Base-by-base conservation (phyloP, 805 yeast genomes). In the Metschnikowia colocasiae region DNA sequence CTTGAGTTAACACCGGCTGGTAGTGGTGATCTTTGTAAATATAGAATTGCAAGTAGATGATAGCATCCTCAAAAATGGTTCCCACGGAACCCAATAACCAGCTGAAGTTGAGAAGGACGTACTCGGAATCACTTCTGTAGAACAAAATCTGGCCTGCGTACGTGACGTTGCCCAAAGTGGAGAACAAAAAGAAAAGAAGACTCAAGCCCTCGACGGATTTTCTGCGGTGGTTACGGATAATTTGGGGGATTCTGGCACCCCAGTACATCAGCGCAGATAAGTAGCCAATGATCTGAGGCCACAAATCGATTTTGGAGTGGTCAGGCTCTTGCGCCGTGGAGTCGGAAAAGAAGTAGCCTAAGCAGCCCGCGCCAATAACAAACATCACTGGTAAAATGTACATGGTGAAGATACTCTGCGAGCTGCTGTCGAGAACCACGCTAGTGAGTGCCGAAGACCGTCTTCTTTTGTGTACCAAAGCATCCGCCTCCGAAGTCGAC, bases 191-290 rank as follows among this genome's bases (percentile, higher is more conserved):
- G 65, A 86, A 87, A 44, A 88, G 77, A 52, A 92, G 78, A 47
- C 96, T 85, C 57, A 94, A 83, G 1, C 98, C 98, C 47, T 80
- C 77, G 46, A 90, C 90, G 4, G 96, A 85, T 58, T 83, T 81
- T 54, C 96, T 79, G 40, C 71, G 71, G 62, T 82, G 79, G 67
- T 92, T 92, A 60, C 87, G 95, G 48, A 78, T 68, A 45, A 92
- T 85, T 65, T 92, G 99, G 0, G 99, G 99, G 57, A 59, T 76
- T 50, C 66, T 45, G 2, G 94, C 94, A 7, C 86, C 80, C 54
- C 86, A 71, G 62, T 86, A 86, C 48, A 86, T 66, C 2, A 70
- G 50, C 0, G 95, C 92, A 3, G 88, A 81, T 5, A 79, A 53
- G 64, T 85, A 87, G 5, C 94, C 94, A 51, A 83, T 71, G 3